phyloP scores from a whole-genome alignment of 495 filamentous ascomycete species.

The Neurospora sublineolata region DNA sequence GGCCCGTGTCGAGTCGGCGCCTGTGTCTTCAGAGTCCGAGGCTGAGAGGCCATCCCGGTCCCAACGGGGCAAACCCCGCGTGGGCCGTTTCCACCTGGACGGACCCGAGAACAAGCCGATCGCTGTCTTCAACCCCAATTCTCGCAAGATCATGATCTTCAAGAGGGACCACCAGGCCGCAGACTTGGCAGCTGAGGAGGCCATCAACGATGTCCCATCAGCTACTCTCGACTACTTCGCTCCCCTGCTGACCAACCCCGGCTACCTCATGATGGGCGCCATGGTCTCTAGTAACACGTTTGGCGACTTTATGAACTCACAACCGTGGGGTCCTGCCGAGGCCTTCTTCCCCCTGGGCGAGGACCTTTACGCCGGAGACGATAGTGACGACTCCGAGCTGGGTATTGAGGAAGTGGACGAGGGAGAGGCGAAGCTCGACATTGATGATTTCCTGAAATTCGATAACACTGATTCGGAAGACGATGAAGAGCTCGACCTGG shows the following conservation, averaged over 20 bases:
- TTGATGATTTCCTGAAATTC: constrained; percentile 66
- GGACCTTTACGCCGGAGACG: constrained; percentile 30
- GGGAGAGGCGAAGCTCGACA: constrained; percentile 50
- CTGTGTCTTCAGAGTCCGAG: constrained; percentile 34
- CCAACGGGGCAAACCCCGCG: constrained; percentile 32
- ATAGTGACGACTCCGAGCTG: constrained; percentile 20
- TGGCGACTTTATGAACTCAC: constrained; percentile 47
- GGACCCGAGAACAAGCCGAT: constrained; percentile 55
- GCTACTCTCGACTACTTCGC: constrained; percentile 12
- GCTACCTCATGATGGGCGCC: constrained; percentile 67
- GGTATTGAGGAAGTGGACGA: constrained; percentile 49
- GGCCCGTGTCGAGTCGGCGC: constrained; percentile 26
- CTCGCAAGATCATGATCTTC: constrained; percentile 62
- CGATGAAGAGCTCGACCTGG: constrained; percentile 24
- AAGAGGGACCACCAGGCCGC: constrained; percentile 36
- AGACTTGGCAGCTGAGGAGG: constrained; percentile 33
- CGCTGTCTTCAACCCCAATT: constrained; percentile 56
- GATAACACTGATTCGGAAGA: constrained; percentile 45
- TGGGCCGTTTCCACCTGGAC: constrained; percentile 44
- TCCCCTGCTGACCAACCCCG: constrained; percentile 55
- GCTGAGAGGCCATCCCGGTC: constrained; percentile 26
- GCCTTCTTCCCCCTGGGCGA: constrained; percentile 63
- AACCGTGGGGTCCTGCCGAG: constrained; percentile 61
- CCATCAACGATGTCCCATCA: constrained; percentile 17
- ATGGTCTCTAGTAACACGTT: constrained; percentile 41